Evolutionary conservation across 2,329 filamentous ascomycete species (phyloP), one percentile per base, ranked within the genome.

Genomic region (Scleromitrula shiraiana): DNA sequence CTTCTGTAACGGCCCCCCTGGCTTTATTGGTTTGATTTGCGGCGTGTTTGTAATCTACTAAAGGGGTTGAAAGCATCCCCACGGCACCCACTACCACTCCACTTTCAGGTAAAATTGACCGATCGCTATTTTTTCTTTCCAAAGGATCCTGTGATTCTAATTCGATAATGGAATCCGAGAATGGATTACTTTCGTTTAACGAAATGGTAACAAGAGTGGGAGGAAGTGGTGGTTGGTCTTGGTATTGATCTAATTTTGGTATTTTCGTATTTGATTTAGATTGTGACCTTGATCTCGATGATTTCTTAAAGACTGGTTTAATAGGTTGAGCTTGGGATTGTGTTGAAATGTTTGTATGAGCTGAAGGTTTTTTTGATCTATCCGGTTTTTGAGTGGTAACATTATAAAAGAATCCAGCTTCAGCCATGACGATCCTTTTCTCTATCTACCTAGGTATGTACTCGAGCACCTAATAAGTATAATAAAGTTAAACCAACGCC

Each of bases 61-160:
- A 49, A 35, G 60, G 59, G 47, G 58, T 61, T 36, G 55, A 56
- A 46, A 58, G 58, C 61, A 63, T 63, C 52, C 54, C n/a, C n/a
- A n/a, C 51, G 58, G 39, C 35, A 46, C 22, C 29, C 23, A 20
- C n/a, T n/a, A n/a, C 29, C 29, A 32, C 29, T 32, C 29, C 29
- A 32, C 29, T 32, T 32, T 32, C 29, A 12, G 29, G 12, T 32
- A 14, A 19, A 10, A 10, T n/a, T 9, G 15, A 15, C 17, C 24
- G 15, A 24, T 40, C 23, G 24, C 38, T 20, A 30, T 19, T 23
- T 26, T n/a, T n/a, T n/a, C n/a, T n/a, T n/a, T n/a, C n/a, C n/a
- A n/a, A n/a, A n/a, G n/a, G n/a, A n/a, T 39, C 36, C 22, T 39
- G 20, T 22, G 36, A 38, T 14, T 38, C 17, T 14, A 20, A 38